Evolutionary conservation across 1,284 basidiomycete species (phyloP).

Genomic region (Calocybe gambosa): DNA sequence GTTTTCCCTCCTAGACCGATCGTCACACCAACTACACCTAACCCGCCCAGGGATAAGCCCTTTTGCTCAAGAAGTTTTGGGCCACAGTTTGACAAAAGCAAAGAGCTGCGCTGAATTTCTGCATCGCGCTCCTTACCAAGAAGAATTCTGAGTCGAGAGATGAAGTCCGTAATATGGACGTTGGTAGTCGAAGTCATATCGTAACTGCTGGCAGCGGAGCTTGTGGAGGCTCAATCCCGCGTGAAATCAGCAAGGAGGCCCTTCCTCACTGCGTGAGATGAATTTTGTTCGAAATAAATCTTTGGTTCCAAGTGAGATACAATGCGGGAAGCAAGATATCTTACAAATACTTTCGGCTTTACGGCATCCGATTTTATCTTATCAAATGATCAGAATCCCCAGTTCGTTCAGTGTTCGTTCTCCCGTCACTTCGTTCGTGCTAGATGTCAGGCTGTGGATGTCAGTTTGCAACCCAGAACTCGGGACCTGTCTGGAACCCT

Average conservation of each 20-base stretch:
- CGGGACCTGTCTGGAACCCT: constrained; percentile 27
- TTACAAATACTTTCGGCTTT: not conserved
- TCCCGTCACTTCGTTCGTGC: not conserved
- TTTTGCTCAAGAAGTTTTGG: constrained; percentile 84
- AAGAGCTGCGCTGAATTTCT: constrained; percentile 76
- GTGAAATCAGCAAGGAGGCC: too few species aligned
- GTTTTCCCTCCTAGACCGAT: constrained; percentile 90
- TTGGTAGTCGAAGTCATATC: constrained; percentile 28
- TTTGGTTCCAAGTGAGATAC: too few species aligned
- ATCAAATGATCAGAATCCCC: constrained; percentile 3
- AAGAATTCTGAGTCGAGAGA: constrained; percentile 65
- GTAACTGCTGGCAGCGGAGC: not conserved
- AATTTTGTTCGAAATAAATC: too few species aligned
- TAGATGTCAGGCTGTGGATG: constrained; percentile 15
- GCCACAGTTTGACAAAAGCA: constrained; percentile 79
- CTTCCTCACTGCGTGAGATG: too few species aligned
- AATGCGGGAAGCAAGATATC: not conserved
- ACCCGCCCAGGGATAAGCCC: constrained; percentile 73
- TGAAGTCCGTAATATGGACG: constrained; percentile 51
- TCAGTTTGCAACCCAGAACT: constrained; percentile 7
- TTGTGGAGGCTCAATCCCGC: too few species aligned
- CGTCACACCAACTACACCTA: constrained; percentile 65
- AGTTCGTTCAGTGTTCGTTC: not conserved
- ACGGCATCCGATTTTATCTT: constrained; percentile 8
- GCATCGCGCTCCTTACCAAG: constrained; percentile 71